phyloP scores from a whole-genome alignment of 139 green algal genomes.

The Micractinium conductrix region DNA sequence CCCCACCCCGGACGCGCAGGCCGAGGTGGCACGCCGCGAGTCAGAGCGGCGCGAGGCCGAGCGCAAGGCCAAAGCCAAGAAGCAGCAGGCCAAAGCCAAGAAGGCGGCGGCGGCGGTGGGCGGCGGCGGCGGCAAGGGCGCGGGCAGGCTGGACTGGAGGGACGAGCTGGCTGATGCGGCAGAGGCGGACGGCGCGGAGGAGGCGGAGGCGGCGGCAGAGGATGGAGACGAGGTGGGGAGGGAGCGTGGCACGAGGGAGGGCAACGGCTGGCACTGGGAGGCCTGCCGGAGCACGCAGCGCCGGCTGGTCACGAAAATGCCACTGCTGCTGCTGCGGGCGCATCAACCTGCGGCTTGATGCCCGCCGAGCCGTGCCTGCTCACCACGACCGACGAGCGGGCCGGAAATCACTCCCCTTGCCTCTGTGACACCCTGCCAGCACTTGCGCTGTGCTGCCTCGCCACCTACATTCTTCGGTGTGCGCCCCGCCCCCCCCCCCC shows the following conservation, averaged over 20 bases:
- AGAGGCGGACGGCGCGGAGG: not conserved
- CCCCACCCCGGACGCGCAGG: not conserved
- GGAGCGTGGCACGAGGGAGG: too few species aligned
- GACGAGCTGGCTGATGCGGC: not conserved
- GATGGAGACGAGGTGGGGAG: not conserved
- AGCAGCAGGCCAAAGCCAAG: too few species aligned
- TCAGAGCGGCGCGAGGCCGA: slow-evolving; percentile 9
- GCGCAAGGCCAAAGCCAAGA: not conserved
- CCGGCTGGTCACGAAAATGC: too few species aligned
- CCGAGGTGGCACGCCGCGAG: not conserved
- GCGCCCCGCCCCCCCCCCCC: not conserved
- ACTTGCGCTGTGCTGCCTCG: too few species aligned
- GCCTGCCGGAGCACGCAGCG: too few species aligned
- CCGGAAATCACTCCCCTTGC: too few species aligned
- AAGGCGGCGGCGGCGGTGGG: not conserved
- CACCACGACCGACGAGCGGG: too few species aligned
- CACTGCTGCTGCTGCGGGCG: too few species aligned
- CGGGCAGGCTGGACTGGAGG: not conserved
- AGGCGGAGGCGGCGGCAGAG: not conserved
- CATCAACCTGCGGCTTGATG: too few species aligned
- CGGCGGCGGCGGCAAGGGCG: slow-evolving; percentile 1
- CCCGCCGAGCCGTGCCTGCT: too few species aligned
- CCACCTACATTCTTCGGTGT: too few species aligned
- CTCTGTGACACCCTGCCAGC: not conserved
- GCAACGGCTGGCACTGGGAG: too few species aligned